A percentile compares a stretch with the other conserved stretches of the same genome.
phyloP scores from a whole-genome alignment of 805 yeast genomes.

The Nakazawaea ishiwadae region DNA sequence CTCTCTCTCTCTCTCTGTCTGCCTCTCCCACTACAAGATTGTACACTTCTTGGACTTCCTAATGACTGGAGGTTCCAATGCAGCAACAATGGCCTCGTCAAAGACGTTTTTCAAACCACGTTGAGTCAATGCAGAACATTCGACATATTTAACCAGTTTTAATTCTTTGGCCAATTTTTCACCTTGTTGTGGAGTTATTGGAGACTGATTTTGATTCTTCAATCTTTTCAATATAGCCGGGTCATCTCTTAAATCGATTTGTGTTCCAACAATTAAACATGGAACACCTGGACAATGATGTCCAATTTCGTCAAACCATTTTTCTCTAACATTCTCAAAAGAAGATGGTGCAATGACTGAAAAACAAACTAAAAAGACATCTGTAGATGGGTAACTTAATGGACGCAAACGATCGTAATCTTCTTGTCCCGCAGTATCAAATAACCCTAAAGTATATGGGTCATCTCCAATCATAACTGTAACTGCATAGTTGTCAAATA shows the following conservation, averaged over 20 bases:
- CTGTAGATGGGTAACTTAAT: constrained; percentile 93
- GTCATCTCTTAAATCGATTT: constrained; percentile 90
- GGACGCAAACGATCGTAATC: constrained; percentile 98
- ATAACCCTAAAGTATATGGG: constrained; percentile 94
- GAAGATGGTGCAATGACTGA: constrained; percentile 96
- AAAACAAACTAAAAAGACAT: constrained; percentile 92
- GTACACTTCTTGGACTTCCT: constrained; percentile 80
- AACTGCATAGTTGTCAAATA: constrained; percentile 91
- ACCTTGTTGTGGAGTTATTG: constrained; percentile 83
- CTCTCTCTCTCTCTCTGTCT: too few species aligned
- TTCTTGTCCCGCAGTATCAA: constrained; percentile 99
- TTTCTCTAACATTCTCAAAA: constrained; percentile 95
- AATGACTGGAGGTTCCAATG: constrained; percentile 92
- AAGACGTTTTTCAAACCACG: constrained; percentile 96
- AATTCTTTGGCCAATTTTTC: constrained; percentile 90
- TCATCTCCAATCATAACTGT: constrained; percentile 97
- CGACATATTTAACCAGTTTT: constrained; percentile 94
- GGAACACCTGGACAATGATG: constrained; percentile 98
- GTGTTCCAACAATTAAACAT: constrained; percentile 95
- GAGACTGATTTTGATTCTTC: constrained; percentile 84
- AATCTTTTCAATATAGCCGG: constrained; percentile 86
- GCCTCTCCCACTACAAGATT: too few species aligned
- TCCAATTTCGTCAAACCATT: constrained; percentile 96
- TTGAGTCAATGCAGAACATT: constrained; percentile 96
- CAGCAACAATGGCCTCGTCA: constrained; percentile 98